These are phyloP conservation scores for Nicotiana rustica DNA, from an alignment of 305 asterid genomes.

Conservation along the genomic window DNA sequence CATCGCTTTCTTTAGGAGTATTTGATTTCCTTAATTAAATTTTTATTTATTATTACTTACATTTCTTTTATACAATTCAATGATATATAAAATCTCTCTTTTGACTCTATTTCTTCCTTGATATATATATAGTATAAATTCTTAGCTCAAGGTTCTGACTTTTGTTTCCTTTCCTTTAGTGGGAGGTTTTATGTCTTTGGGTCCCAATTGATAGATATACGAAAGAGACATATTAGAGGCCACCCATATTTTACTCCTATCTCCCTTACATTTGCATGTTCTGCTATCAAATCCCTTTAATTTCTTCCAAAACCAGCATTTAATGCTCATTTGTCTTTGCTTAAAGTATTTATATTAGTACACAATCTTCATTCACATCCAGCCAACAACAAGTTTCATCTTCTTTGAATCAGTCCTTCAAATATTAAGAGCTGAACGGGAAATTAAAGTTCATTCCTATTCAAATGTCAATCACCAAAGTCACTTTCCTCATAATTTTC, in stretches of 20 bases:
- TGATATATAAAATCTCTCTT: not conserved
- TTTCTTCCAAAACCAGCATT: slow-evolving; percentile 45
- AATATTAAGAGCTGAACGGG: not conserved
- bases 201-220: slow-evolving; percentile 38
- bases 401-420: not conserved
- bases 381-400: slow-evolving; percentile 26
- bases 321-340: slow-evolving; percentile 40
- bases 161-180: not conserved
- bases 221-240: slow-evolving; percentile 49
- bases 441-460: not conserved
- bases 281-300: slow-evolving; percentile 40
- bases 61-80: slow-evolving; percentile 7
- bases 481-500: slow-evolving; percentile 41
- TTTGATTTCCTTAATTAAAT: not conserved
- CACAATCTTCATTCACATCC: not conserved
- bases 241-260: slow-evolving; percentile 54
- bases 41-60: not conserved
- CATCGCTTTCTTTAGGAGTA: not conserved
- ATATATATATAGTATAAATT: not conserved
- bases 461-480: slow-evolving; percentile 46
- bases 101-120: not conserved
- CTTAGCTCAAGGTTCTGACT: slow-evolving; percentile 15
- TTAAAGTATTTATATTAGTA: slow-evolving; percentile 33
- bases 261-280: slow-evolving; percentile 57
- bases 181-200: slow-evolving; percentile 29